phyloP scores from a whole-genome alignment of 2,329 filamentous ascomycete genomes.

The Epichloe coenophiala region DNA sequence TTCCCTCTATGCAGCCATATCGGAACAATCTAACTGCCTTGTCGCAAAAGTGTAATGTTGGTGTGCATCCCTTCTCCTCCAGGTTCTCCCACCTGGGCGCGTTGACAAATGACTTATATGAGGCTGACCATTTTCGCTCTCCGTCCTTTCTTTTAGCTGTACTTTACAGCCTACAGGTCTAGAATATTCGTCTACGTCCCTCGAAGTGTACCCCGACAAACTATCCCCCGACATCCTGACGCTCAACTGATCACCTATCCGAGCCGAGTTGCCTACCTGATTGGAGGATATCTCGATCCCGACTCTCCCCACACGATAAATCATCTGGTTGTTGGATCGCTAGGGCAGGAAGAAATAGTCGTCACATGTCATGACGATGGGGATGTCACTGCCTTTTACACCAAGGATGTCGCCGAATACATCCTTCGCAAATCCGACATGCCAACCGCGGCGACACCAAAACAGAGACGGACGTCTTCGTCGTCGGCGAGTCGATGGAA shows the following conservation, averaged over 20 bases:
- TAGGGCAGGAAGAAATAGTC: conserved; percentile 58
- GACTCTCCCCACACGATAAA: conserved; percentile 50
- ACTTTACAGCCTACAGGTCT: conserved; percentile 45
- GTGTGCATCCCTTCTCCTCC: neutral
- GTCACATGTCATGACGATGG: conserved; percentile 60
- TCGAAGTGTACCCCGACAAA: conserved; percentile 30
- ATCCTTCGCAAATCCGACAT: conserved; percentile 19
- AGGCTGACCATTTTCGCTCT: conserved; percentile 1
- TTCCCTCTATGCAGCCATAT: conserved; percentile 24
- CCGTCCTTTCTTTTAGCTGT: conserved; percentile 29
- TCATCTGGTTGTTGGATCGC: conserved; percentile 51
- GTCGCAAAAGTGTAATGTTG: conserved; percentile 42
- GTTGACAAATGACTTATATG: neutral
- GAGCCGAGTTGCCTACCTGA: conserved; percentile 24
- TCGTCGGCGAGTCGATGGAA: conserved; percentile 1
- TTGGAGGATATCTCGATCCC: conserved; percentile 40
- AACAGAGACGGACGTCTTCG: neutral
- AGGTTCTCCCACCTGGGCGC: neutral
- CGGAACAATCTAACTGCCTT: conserved; percentile 45
- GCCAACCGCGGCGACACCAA: conserved; percentile 1
- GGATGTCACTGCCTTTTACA: conserved; percentile 60
- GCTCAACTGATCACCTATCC: conserved; percentile 33
- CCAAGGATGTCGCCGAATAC: conserved; percentile 33
- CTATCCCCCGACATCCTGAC: conserved; percentile 33
- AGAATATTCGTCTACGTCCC: conserved; percentile 44